A percentile compares a stretch with the other conserved stretches of the same genome.
Conservation (phyloP, 2,329 filamentous ascomycete species). For the Stemphylium lycopersici region DNA sequence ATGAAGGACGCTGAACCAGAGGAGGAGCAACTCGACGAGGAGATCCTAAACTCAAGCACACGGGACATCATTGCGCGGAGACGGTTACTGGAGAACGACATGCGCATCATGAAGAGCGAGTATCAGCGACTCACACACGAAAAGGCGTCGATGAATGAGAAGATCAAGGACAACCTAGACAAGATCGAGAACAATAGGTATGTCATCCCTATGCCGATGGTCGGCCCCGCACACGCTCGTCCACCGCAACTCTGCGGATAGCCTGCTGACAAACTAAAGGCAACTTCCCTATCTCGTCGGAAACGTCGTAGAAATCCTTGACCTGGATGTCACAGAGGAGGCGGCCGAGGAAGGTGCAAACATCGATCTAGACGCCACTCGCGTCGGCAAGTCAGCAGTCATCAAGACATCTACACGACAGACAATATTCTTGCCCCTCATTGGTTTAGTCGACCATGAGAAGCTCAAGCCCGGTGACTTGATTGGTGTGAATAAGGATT, state of each 20-base stretch:
- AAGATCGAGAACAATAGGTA: constrained; percentile 99
- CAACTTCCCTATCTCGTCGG: constrained; percentile 98
- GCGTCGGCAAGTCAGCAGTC: constrained; percentile 96
- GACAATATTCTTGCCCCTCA: constrained; percentile 97
- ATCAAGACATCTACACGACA: constrained; percentile 99
- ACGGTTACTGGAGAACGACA: constrained; percentile 94
- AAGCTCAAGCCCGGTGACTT: constrained; percentile 94
- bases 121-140: constrained; percentile 92
- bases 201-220: constrained; percentile 26
- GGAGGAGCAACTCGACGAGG: constrained; percentile 82
- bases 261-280: constrained; percentile 55
- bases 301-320: constrained; percentile 96
- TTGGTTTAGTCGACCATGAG: constrained; percentile 94
- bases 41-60: constrained; percentile 91
- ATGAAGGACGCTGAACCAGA: constrained; percentile 82
- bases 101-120: constrained; percentile 98
- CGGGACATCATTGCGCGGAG: constrained; percentile 91
- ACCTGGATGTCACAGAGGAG: constrained; percentile 94
- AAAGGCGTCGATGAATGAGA: constrained; percentile 94
- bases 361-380: constrained; percentile 94
- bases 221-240: constrained; percentile 7
- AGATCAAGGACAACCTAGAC: constrained; percentile 98
- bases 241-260: not conserved
- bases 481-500: constrained; percentile 99
- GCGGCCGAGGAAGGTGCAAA: constrained; percentile 98